A percentile compares a stretch with the other conserved stretches of the same genome.
Evolutionary conservation across 805 yeast genomes (phyloP).

Genomic region (Hanseniaspora hatyaiensis): DNA sequence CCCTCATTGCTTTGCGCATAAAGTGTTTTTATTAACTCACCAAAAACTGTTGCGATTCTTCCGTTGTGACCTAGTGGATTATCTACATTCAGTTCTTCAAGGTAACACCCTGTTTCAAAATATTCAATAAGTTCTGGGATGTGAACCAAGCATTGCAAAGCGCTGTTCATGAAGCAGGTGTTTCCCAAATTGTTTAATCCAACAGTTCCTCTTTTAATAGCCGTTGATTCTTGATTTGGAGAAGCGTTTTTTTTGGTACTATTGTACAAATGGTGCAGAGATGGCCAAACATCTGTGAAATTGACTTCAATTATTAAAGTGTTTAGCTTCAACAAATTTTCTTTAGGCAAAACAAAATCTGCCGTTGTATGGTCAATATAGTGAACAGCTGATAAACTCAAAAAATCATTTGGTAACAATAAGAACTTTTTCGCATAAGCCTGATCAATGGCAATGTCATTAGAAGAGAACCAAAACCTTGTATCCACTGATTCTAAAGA

Average conservation of each 20-base stretch:
- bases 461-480: constrained; percentile 8
- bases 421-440: neutral
- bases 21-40: constrained; percentile 48
- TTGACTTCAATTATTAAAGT: constrained; percentile 11
- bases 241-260: neutral
- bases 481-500: constrained; percentile 8
- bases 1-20: no score
- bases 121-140: constrained; percentile 72
- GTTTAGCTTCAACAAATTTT: neutral
- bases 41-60: constrained; percentile 67
- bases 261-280: constrained; percentile 12
- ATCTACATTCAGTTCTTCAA: constrained; percentile 53
- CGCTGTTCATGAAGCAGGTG: constrained; percentile 91
- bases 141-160: constrained; percentile 78
- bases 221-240: constrained; percentile 16
- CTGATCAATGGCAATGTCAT: neutral
- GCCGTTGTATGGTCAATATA: constrained; percentile 5
- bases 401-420: constrained; percentile 8
- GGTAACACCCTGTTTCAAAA: constrained; percentile 50
- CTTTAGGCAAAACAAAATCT: neutral
- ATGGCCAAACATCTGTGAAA: constrained; percentile 13
- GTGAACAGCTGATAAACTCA: neutral
- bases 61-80: constrained; percentile 87
- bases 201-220: constrained; percentile 36
- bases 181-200: constrained; percentile 73